These are phyloP conservation scores for Chrysoporthe deuterocubensis DNA, from an alignment of 2,329 filamentous ascomycete genomes.

Conservation along the genomic window DNA sequence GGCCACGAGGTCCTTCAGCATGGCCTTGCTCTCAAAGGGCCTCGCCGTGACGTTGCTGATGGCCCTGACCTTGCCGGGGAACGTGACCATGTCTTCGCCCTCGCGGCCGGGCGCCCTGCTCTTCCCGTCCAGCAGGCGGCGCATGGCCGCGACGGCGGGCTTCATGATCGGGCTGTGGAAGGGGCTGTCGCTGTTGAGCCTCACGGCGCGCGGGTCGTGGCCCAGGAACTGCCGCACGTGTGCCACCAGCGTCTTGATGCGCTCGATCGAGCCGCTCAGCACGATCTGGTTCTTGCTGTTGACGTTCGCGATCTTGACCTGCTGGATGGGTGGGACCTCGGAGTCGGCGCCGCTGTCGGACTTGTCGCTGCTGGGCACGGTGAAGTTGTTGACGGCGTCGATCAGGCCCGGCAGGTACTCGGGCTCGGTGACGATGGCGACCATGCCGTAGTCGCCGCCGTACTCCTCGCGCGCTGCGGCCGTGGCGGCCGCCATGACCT, in stretches of 20 bases:
- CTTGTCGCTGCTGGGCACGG: constrained; percentile 63
- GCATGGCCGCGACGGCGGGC: constrained; percentile 78
- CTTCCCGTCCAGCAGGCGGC: constrained; percentile 64
- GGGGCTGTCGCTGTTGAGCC: constrained; percentile 83
- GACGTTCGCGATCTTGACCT: constrained; percentile 90
- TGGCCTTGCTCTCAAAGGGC: constrained; percentile 73
- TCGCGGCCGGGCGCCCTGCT: constrained; percentile 58
- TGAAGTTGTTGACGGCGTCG: constrained; percentile 77
- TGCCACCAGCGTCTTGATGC: constrained; percentile 79
- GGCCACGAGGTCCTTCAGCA: constrained; percentile 79
- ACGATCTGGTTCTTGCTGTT: constrained; percentile 98
- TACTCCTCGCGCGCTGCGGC: constrained; percentile 65
- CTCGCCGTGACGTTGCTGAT: constrained; percentile 84
- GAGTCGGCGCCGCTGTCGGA: constrained; percentile 64
- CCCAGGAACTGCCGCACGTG: constrained; percentile 89
- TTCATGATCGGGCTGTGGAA: constrained; percentile 94
- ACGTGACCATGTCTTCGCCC: constrained; percentile 69
- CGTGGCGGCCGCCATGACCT: constrained; percentile 82
- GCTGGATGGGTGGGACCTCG: constrained; percentile 75
- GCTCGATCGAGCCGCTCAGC: constrained; percentile 81
- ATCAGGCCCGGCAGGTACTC: constrained; percentile 73
- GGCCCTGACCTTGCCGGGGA: constrained; percentile 75
- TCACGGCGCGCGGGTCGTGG: constrained; percentile 86
- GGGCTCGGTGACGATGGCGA: constrained; percentile 87
- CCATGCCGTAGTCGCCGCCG: constrained; percentile 90